Percentiles rank a stretch among this genome's conserved stretches.
These are phyloP conservation scores for Aspergillus ostianus DNA, from an alignment of 495 filamentous ascomycete species.

Conservation along the genomic window DNA sequence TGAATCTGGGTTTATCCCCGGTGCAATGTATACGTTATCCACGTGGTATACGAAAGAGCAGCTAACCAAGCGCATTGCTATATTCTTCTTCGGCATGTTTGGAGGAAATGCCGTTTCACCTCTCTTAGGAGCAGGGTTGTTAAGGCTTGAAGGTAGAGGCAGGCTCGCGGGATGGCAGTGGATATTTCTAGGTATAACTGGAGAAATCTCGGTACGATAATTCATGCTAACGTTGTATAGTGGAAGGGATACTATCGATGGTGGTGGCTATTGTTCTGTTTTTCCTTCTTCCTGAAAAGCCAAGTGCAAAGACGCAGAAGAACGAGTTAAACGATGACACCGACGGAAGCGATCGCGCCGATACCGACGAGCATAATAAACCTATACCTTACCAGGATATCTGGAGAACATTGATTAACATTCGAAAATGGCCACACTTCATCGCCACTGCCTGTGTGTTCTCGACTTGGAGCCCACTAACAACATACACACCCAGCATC, in stretches of 20 bases:
- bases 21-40: conserved; percentile 53
- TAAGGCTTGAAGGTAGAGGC: conserved; percentile 47
- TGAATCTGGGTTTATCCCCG: conserved; percentile 59
- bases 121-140: conserved; percentile 43
- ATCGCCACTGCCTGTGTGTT: conserved; percentile 35
- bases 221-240: conserved; percentile 15
- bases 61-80: conserved; percentile 47
- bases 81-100: conserved; percentile 53
- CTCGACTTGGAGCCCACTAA: conserved; percentile 35
- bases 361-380: background rate
- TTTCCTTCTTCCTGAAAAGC: background rate
- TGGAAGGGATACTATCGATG: conserved; percentile 51
- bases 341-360: conserved; percentile 18
- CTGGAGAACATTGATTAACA: conserved; percentile 22
- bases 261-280: background rate
- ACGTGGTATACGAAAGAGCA: conserved; percentile 54
- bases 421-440: conserved; percentile 36
- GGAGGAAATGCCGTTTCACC: conserved; percentile 47
- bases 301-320: background rate
- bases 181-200: conserved; percentile 43
- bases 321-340: conserved; percentile 1
- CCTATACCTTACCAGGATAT: conserved; percentile 11
- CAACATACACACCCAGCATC: conserved; percentile 39
- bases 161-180: conserved; percentile 56
- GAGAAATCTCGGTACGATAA: background rate